A percentile compares a stretch with the other conserved stretches of the same genome.
Evolutionary conservation across 1,284 basidiomycete species (phyloP).

Genomic region (Puccinia horiana): DNA sequence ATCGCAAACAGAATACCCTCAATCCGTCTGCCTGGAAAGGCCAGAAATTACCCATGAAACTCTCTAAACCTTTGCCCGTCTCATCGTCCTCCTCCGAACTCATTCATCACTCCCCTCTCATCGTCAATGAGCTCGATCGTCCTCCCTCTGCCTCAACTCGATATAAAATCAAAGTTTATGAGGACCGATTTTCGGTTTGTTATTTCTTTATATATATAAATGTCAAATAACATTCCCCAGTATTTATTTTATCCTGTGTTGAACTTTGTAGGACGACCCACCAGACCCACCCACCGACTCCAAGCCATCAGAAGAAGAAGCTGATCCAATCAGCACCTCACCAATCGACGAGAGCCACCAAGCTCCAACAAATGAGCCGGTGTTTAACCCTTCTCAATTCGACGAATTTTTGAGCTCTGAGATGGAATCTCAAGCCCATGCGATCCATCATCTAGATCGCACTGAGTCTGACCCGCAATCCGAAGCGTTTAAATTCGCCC

Average conservation of each 20-base stretch:
- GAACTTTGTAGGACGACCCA: not conserved
- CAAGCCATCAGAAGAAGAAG: not conserved
- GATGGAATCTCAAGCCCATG: constrained; percentile 4
- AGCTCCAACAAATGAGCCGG: not conserved
- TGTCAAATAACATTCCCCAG: not conserved
- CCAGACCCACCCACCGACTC: not conserved
- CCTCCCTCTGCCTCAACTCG: constrained; percentile 3
- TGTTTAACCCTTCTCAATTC: not conserved
- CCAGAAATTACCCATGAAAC: constrained; percentile 47
- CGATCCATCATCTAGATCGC: not conserved
- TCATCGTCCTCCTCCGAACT: not conserved
- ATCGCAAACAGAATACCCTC: constrained; percentile 24
- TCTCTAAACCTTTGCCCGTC: not conserved
- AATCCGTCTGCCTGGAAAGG: constrained; percentile 35
- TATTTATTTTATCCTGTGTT: not conserved
- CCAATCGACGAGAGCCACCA: not conserved
- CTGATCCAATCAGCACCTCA: not conserved
- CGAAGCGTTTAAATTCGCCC: not conserved
- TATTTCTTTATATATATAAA: not conserved
- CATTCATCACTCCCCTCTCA: no score
- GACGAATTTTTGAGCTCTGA: constrained; percentile 19
- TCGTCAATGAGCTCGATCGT: not conserved
- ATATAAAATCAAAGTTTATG: constrained; percentile 39
- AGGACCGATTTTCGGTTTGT: constrained; percentile 21
- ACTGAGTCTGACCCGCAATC: not conserved